phyloP scores from a whole-genome alignment of 768 basidiomycete species.

The Boletellus ananas region DNA sequence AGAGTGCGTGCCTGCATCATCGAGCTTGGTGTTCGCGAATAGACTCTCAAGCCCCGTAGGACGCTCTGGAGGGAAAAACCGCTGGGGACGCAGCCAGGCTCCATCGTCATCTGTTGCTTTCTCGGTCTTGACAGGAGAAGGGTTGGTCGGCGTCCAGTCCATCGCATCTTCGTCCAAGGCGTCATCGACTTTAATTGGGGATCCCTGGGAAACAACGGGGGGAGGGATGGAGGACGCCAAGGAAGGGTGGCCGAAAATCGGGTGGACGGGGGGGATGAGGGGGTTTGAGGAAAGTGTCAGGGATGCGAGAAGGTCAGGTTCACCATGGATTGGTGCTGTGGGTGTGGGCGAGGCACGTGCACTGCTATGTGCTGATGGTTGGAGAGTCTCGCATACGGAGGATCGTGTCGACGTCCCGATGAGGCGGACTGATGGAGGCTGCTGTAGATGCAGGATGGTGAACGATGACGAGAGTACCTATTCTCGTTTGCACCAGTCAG shows the following conservation, averaged over 20 bases:
- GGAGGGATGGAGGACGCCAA: slow-evolving; percentile 33
- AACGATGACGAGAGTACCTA: slow-evolving; percentile 54
- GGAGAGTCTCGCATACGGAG: slow-evolving; percentile 42
- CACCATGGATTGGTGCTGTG: slow-evolving; percentile 24
- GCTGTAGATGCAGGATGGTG: slow-evolving; percentile 57
- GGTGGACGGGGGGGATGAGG: slow-evolving; percentile 43
- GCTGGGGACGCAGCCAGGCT: slow-evolving; percentile 62
- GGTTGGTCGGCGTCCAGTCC: slow-evolving; percentile 68
- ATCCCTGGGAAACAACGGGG: slow-evolving; percentile 19
- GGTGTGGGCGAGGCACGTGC: slow-evolving; percentile 28
- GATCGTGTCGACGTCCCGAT: slow-evolving; percentile 49
- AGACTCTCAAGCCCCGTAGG: slow-evolving; percentile 73
- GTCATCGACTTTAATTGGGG: slow-evolving; percentile 28
- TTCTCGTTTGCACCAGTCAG: slow-evolving; percentile 1
- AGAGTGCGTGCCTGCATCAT: slow-evolving; percentile 33
- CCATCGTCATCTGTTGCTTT: slow-evolving; percentile 32
- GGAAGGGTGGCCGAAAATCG: slow-evolving; percentile 72
- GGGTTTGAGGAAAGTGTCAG: slow-evolving; percentile 67
- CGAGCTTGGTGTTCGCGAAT: slow-evolving; percentile 59
- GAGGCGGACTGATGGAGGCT: slow-evolving; percentile 68
- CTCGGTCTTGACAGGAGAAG: slow-evolving; percentile 23
- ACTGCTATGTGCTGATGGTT: slow-evolving; percentile 13
- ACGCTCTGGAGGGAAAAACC: slow-evolving; percentile 74
- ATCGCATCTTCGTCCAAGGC: slow-evolving; percentile 41
- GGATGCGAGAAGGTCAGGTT: slow-evolving; percentile 59